Conservation (phyloP, 306 rosid species). For the Aeschynomene evenia region DNA sequence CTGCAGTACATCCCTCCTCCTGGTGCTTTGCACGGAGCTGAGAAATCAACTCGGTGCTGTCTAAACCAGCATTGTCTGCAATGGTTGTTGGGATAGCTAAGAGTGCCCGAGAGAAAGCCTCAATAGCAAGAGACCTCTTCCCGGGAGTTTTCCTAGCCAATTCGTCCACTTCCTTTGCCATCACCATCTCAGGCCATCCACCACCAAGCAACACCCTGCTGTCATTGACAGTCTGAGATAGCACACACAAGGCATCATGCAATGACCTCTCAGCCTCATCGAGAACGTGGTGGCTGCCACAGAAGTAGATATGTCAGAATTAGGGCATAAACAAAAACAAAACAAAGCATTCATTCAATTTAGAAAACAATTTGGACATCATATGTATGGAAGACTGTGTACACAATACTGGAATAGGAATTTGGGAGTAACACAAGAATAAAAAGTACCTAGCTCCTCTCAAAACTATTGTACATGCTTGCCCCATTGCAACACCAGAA, state of each 20-base stretch:
- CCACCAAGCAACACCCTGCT: too few relatives aligned
- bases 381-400: neutral
- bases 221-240: neutral
- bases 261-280: constrained; percentile 98
- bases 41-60: too few relatives aligned
- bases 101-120: constrained; percentile 21
- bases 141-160: too few relatives aligned
- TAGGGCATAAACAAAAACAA: neutral
- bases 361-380: neutral
- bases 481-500: constrained; percentile 96
- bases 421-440: neutral
- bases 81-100: too few relatives aligned
- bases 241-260: constrained; percentile 97
- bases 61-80: too few relatives aligned
- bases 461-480: constrained; percentile 87
- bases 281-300: constrained; percentile 88
- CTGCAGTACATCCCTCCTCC: constrained; percentile 74
- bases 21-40: constrained; percentile 91
- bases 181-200: too few relatives aligned
- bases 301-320: constrained; percentile 23
- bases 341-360: neutral
- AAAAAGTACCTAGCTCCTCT: constrained; percentile 84
- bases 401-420: neutral
- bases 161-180: too few relatives aligned
- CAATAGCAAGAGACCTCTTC: too few relatives aligned